phyloP scores from a whole-genome alignment of 345 rosid genomes.

The Brassica incana region DNA sequence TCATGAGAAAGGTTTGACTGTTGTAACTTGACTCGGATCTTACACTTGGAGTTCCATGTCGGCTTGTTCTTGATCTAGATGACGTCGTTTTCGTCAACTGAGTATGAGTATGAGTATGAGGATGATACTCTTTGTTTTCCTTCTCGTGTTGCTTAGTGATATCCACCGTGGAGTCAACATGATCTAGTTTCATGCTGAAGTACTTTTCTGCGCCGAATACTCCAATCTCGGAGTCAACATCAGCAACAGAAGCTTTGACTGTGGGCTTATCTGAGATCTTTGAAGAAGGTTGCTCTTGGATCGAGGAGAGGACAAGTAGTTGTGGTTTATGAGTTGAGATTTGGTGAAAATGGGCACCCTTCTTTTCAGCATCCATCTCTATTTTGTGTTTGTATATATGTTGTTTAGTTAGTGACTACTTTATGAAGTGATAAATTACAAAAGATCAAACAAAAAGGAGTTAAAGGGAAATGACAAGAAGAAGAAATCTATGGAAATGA shows the following conservation, averaged over 20 bases:
- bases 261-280: conserved; percentile 23
- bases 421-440: conserved; percentile 21
- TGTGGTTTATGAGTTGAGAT: conserved; percentile 37
- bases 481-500: conserved; percentile 29
- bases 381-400: conserved; percentile 18
- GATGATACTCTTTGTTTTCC: conserved; percentile 19
- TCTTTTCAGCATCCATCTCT: conserved; percentile 38
- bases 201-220: conserved; percentile 85
- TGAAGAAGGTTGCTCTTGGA: conserved; percentile 37
- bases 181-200: conserved; percentile 64
- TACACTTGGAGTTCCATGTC: conserved; percentile 54
- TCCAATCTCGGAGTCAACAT: conserved; percentile 67
- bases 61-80: conserved; percentile 38
- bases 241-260: conserved; percentile 18
- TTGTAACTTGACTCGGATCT: conserved; percentile 69
- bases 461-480: conserved; percentile 23
- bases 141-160: conserved; percentile 31
- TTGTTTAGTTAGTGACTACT: conserved; percentile 33
- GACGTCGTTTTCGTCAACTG: conserved; percentile 54
- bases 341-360: conserved; percentile 33
- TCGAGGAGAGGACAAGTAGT: conserved; percentile 33
- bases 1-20: conserved; percentile 61
- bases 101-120: conserved; percentile 12
- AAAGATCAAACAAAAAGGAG: conserved; percentile 19
- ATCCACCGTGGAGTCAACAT: conserved; percentile 34